These are phyloP conservation scores for Craspedostauros australis DNA, from an alignment of 108 stramenopile species.

Conservation along the genomic window DNA sequence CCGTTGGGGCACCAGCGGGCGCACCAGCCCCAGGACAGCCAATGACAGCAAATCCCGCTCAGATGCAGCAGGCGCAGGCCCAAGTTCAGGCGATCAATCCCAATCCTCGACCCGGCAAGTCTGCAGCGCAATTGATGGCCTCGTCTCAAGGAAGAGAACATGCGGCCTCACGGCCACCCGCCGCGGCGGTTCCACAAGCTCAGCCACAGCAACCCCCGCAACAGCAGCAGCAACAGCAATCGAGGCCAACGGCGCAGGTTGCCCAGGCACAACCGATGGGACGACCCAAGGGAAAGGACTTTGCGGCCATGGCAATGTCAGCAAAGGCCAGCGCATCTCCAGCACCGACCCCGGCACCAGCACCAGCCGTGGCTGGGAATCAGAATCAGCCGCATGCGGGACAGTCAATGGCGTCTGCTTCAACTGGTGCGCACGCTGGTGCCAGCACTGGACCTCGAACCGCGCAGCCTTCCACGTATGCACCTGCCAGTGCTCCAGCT, in stretches of 20 bases:
- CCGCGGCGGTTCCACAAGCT: too few species aligned
- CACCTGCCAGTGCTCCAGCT: slow-evolving; percentile 9
- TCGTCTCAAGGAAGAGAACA: slow-evolving; percentile 22
- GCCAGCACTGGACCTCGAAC: too few species aligned
- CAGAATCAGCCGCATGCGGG: not conserved
- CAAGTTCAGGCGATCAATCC: not conserved
- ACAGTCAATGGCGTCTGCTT: not conserved
- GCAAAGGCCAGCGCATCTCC: slow-evolving; percentile 6
- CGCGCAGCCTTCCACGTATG: too few species aligned
- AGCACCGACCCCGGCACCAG: slow-evolving; percentile 5
- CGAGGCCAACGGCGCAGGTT: slow-evolving; percentile 4
- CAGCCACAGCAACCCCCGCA: slow-evolving; percentile 4
- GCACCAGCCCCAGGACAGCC: not conserved
- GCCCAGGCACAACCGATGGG: slow-evolving; percentile 1
- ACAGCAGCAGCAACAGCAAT: not conserved
- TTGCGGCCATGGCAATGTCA: slow-evolving; percentile 57
- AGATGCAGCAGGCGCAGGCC: not conserved
- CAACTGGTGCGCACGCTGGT: slow-evolving; percentile 1
- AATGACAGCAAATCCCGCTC: not conserved
- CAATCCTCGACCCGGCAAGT: slow-evolving; percentile 17
- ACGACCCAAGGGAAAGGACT: slow-evolving; percentile 73
- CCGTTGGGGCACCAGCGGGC: slow-evolving; percentile 1
- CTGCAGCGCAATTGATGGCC: slow-evolving; percentile 11
- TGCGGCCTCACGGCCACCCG: slow-evolving; percentile 9
- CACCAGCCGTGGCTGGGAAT: slow-evolving; percentile 6